These are phyloP conservation scores for Monilinia laxa DNA, from an alignment of 2,329 filamentous ascomycete genomes.

Conservation along the genomic window DNA sequence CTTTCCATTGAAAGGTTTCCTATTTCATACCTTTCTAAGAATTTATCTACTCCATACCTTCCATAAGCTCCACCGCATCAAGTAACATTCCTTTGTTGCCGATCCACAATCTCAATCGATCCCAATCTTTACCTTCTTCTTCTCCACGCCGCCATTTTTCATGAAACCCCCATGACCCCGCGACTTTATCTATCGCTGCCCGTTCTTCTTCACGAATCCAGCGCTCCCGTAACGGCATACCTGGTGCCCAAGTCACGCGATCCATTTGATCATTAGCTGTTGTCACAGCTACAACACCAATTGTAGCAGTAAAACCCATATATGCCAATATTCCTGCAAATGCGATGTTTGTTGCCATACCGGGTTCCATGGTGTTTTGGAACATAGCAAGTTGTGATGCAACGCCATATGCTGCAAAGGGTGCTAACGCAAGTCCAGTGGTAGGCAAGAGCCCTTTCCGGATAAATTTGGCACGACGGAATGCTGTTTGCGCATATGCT, in stretches of 20 bases:
- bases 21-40: constrained; percentile 3
- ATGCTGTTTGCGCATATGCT: constrained; percentile 66
- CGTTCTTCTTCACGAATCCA: constrained; percentile 92
- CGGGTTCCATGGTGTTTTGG: constrained; percentile 75
- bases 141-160: constrained; percentile 78
- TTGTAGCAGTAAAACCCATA: constrained; percentile 72
- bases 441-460: constrained; percentile 62
- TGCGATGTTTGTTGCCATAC: constrained; percentile 71
- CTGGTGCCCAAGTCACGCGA: constrained; percentile 84
- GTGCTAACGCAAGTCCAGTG: constrained; percentile 55
- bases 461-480: constrained; percentile 64
- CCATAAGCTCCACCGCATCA: constrained; percentile 86
- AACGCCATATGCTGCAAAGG: constrained; percentile 67
- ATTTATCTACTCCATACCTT: constrained; percentile 66
- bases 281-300: constrained; percentile 80
- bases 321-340: constrained; percentile 84
- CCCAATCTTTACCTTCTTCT: constrained; percentile 89
- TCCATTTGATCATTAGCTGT: constrained; percentile 95
- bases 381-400: constrained; percentile 65
- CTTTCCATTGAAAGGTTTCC: constrained; percentile 4
- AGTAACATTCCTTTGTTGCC: constrained; percentile 84
- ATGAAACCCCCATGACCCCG: constrained; percentile 87
- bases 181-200: constrained; percentile 80
- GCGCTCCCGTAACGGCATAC: constrained; percentile 74
- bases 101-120: constrained; percentile 78